Conservation (phyloP, 208 protist genomes). For the Endotrypanum monterogeii region DNA sequence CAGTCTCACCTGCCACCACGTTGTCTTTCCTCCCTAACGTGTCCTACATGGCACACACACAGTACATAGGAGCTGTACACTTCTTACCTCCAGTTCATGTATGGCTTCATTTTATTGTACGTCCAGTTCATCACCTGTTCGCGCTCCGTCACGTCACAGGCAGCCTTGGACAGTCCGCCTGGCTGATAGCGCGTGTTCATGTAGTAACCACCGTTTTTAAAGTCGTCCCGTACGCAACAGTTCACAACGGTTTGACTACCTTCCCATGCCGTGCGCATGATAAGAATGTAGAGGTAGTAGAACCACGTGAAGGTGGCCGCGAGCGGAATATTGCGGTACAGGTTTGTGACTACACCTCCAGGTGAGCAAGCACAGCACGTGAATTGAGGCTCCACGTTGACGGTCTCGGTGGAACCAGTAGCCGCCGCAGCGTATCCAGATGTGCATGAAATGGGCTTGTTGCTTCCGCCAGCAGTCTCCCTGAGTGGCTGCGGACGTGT, state of each 20-base stretch:
- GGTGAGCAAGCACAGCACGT: conserved; percentile 73
- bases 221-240: conserved; percentile 73
- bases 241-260: conserved; percentile 84
- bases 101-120: conserved; percentile 72
- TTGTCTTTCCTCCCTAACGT: background rate
- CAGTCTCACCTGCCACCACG: too few relatives aligned
- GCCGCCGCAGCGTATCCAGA: conserved; percentile 5
- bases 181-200: conserved; percentile 69
- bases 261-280: conserved; percentile 77
- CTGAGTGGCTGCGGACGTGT: conserved; percentile 17
- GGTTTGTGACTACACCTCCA: conserved; percentile 71
- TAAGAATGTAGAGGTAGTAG: conserved; percentile 60
- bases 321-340: conserved; percentile 72
- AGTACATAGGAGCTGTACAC: background rate
- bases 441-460: conserved; percentile 5
- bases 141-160: conserved; percentile 61
- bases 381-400: conserved; percentile 44
- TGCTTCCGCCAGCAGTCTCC: background rate
- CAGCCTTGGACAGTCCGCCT: conserved; percentile 61
- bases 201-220: conserved; percentile 87
- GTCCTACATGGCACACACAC: background rate
- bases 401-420: background rate
- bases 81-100: conserved; percentile 75
- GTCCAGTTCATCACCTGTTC: conserved; percentile 72
- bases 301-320: conserved; percentile 50